These are phyloP conservation scores for Leccinum obscurum DNA, from an alignment of 768 basidiomycete species.

Conservation along the genomic window DNA sequence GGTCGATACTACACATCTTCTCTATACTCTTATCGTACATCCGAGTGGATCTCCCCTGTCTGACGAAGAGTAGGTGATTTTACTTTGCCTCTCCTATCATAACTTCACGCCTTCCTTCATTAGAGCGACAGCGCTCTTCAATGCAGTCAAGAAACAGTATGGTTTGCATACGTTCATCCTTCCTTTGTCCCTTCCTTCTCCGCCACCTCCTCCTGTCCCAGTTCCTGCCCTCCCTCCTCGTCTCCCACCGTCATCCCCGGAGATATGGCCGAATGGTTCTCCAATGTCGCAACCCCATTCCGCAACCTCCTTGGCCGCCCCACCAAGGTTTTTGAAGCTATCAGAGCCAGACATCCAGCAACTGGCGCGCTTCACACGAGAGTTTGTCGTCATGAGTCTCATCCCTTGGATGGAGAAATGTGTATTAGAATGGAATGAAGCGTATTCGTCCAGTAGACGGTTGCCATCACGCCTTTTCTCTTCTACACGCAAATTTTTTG, in stretches of 20 bases:
- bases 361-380: slow-evolving; percentile 76
- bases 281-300: slow-evolving; percentile 1
- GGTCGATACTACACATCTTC: slow-evolving; percentile 73
- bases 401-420: slow-evolving; percentile 97
- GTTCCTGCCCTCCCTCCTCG: slow-evolving; percentile 67
- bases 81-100: slow-evolving; percentile 2
- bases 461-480: slow-evolving; percentile 86
- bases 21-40: slow-evolving; percentile 79
- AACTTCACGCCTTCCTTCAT: slow-evolving; percentile 6
- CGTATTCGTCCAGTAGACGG: slow-evolving; percentile 72
- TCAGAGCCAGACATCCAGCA: slow-evolving; percentile 73
- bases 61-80: slow-evolving; percentile 69
- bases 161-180: slow-evolving; percentile 78
- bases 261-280: slow-evolving; percentile 23
- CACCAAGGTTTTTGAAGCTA: slow-evolving; percentile 47
- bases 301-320: neutral
- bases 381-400: slow-evolving; percentile 86
- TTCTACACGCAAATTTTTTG: slow-evolving; percentile 82
- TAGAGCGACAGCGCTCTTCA: slow-evolving; percentile 77
- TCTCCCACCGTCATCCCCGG: slow-evolving; percentile 50
- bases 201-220: slow-evolving; percentile 65
- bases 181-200: slow-evolving; percentile 56
- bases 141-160: slow-evolving; percentile 86
- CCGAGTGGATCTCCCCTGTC: slow-evolving; percentile 67
- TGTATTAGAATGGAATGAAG: slow-evolving; percentile 93